Conservation (phyloP, 345 rosid species). For the Aegle marmelos region DNA sequence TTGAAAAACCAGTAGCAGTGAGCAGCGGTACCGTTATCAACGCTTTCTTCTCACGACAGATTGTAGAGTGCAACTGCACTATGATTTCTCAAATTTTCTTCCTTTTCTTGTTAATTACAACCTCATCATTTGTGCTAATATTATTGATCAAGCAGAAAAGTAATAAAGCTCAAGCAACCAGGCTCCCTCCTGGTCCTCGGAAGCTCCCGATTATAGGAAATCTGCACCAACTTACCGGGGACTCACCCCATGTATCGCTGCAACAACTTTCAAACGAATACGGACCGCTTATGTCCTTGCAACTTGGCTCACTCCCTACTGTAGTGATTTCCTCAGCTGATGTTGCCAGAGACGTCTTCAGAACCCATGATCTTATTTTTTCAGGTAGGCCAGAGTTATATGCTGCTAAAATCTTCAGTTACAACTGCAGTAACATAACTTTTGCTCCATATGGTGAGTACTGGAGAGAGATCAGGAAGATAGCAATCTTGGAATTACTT, state of each 20-base stretch:
- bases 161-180: not conserved
- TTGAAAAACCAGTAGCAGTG: too few relatives aligned
- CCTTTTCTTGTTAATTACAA: not conserved
- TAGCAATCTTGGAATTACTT: slow-evolving; percentile 29
- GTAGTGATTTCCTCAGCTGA: slow-evolving; percentile 42
- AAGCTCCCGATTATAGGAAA: slow-evolving; percentile 42
- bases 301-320: slow-evolving; percentile 36
- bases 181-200: slow-evolving; percentile 39
- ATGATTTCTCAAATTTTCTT: not conserved
- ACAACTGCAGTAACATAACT: slow-evolving; percentile 20
- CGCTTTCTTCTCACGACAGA: too few relatives aligned
- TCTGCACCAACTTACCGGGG: slow-evolving; percentile 31
- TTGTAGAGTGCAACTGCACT: not conserved
- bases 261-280: slow-evolving; percentile 23
- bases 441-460: slow-evolving; percentile 33
- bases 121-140: not conserved
- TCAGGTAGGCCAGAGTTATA: slow-evolving; percentile 30
- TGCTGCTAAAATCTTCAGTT: slow-evolving; percentile 20
- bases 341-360: slow-evolving; percentile 31
- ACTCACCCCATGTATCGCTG: slow-evolving; percentile 27
- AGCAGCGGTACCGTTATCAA: too few relatives aligned
- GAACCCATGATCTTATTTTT: slow-evolving; percentile 35
- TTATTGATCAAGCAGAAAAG: not conserved
- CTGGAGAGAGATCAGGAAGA: slow-evolving; percentile 42
- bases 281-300: slow-evolving; percentile 43